A percentile compares a stretch with the other conserved stretches of the same genome.
Evolutionary conservation across 1,139 yeast genomes (phyloP).

Genomic region (Blastobotrys buckinghamii): DNA sequence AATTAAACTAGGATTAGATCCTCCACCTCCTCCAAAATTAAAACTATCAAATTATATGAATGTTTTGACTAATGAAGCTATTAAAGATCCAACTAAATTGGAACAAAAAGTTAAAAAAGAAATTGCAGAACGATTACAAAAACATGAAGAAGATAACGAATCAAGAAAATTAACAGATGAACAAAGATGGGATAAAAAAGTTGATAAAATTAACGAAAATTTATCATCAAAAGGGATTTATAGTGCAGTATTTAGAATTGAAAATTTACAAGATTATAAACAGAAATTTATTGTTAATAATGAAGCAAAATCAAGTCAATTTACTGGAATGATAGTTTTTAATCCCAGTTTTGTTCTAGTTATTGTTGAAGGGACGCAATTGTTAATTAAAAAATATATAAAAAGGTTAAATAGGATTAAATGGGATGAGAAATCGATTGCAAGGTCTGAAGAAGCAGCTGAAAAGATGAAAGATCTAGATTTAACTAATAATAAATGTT

Average conservation of each 20-base stretch:
- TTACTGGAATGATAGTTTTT: constrained; percentile 53
- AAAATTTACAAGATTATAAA: constrained; percentile 52
- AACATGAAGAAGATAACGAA: constrained; percentile 58
- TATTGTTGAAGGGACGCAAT: constrained; percentile 66
- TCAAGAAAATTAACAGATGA: constrained; percentile 58
- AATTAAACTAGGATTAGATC: constrained; percentile 72
- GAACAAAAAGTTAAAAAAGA: constrained; percentile 68
- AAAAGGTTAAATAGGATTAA: constrained; percentile 60
- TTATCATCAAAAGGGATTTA: constrained; percentile 47
- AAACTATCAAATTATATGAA: constrained; percentile 77
- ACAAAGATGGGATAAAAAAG: constrained; percentile 43
- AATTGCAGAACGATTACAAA: constrained; percentile 54
- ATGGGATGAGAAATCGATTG: constrained; percentile 53
- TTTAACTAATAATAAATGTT: constrained; percentile 45
- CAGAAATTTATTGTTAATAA: constrained; percentile 68
- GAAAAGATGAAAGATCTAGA: constrained; percentile 29
- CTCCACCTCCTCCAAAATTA: constrained; percentile 88
- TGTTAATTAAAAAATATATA: constrained; percentile 55
- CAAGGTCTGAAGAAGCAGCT: constrained; percentile 18
- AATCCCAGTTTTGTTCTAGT: constrained; percentile 49
- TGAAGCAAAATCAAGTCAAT: constrained; percentile 67
- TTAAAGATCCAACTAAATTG: constrained; percentile 81
- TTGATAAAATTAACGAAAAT: constrained; percentile 44
- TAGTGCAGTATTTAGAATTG: constrained; percentile 56
- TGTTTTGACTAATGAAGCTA: constrained; percentile 81